Percentiles rank a stretch among this genome's conserved stretches.
phyloP scores from a whole-genome alignment of 805 yeast genomes.

The Lipomyces chichibuensis region DNA sequence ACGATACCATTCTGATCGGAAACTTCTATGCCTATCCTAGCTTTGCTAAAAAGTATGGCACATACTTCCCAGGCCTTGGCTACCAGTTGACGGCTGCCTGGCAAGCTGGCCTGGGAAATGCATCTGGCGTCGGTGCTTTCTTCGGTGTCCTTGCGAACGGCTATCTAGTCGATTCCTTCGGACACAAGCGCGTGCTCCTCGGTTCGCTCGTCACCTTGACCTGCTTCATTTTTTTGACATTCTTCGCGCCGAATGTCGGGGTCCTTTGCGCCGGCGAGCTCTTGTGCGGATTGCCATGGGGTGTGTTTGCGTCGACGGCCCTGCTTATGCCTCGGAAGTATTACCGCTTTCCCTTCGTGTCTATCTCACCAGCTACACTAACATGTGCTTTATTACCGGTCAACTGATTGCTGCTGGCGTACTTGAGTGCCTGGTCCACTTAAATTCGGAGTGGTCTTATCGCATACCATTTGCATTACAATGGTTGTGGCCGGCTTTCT shows the following conservation, averaged over 20 bases:
- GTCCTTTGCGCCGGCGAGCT: constrained; percentile 49
- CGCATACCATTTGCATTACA: constrained; percentile 61
- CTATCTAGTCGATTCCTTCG: constrained; percentile 50
- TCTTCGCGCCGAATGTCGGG: constrained; percentile 51
- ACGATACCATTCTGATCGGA: constrained; percentile 49
- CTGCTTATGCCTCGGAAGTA: constrained; percentile 63
- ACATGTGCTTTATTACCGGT: constrained; percentile 60
- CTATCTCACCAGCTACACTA: constrained; percentile 54
- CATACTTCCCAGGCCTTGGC: background rate
- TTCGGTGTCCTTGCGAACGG: constrained; percentile 54
- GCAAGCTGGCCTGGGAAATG: constrained; percentile 42
- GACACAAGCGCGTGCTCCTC: constrained; percentile 51
- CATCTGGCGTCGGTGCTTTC: constrained; percentile 49
- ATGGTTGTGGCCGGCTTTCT: constrained; percentile 59
- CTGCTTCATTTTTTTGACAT: constrained; percentile 52
- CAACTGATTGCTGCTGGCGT: constrained; percentile 61
- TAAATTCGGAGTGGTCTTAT: constrained; percentile 49
- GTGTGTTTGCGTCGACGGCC: constrained; percentile 56
- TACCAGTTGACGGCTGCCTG: constrained; percentile 39
- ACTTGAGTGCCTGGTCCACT: constrained; percentile 45
- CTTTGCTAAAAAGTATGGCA: constrained; percentile 33
- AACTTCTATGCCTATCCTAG: constrained; percentile 48
- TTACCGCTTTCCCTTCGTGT: constrained; percentile 56
- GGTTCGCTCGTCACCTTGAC: constrained; percentile 44
- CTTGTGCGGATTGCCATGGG: constrained; percentile 53